Conservation (phyloP, 352 stramenopile genomes). For the Pythium brassicae region DNA sequence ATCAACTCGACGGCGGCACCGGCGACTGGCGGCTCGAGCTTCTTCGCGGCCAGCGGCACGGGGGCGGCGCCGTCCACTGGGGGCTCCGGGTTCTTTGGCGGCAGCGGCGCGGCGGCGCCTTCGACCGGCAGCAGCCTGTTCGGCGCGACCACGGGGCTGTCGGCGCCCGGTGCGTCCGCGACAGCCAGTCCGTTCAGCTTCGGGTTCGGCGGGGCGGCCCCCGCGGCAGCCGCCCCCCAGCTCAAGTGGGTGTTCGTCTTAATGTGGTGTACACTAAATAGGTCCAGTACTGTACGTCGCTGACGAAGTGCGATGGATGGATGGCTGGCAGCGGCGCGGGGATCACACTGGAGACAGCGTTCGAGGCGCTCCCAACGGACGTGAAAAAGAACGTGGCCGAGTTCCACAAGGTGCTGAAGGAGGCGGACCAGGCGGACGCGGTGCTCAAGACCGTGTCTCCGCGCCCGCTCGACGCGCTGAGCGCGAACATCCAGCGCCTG, state of each 20-base stretch:
- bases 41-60: conserved; percentile 16
- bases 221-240: background rate
- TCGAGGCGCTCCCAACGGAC: conserved; percentile 61
- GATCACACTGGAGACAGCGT: conserved; percentile 73
- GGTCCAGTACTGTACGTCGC: no score
- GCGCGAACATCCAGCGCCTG: conserved; percentile 49
- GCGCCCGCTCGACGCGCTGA: conserved; percentile 44
- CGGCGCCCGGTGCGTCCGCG: conserved; percentile 1
- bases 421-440: conserved; percentile 65
- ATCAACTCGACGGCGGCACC: conserved; percentile 7
- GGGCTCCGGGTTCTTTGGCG: conserved; percentile 20
- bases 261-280: background rate
- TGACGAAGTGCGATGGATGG: background rate
- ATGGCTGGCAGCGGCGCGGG: conserved; percentile 6
- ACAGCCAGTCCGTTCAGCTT: conserved; percentile 17
- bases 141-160: background rate
- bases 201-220: background rate
- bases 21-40: conserved; percentile 11
- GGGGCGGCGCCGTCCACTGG: conserved; percentile 4
- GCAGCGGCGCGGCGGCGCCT: conserved; percentile 17
- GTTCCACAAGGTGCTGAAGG: conserved; percentile 72
- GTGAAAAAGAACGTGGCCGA: conserved; percentile 76
- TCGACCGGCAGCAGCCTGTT: conserved; percentile 11
- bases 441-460: conserved; percentile 72
- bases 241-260: conserved; percentile 11